Percentiles rank a stretch among this genome's conserved stretches.
These are phyloP conservation scores for Climacium dendroides DNA, from an alignment of 225 moss, liverwort and hornwort genomes.

Conservation along the genomic window DNA sequence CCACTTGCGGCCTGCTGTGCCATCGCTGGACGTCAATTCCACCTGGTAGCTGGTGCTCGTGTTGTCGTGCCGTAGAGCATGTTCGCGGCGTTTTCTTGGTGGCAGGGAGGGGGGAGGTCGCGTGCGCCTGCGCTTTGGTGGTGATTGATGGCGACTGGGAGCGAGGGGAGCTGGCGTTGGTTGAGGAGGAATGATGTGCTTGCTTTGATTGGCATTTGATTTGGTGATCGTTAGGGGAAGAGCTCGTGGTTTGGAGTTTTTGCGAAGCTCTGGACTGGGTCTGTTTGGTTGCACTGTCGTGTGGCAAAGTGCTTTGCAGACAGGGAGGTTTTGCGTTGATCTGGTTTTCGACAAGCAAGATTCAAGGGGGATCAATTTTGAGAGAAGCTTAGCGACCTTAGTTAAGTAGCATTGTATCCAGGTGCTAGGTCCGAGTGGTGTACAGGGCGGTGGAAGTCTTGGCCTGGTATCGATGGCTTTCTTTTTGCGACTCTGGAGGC, in stretches of 20 bases:
- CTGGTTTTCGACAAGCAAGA: not conserved
- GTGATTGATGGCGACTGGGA: not conserved
- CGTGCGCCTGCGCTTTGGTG: not conserved
- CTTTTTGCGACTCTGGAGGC: not conserved
- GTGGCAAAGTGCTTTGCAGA: not conserved
- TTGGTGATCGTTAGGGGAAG: not conserved
- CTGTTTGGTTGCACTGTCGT: not conserved
- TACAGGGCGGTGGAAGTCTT: not conserved
- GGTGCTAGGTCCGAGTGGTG: not conserved
- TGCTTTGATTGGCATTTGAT: not conserved
- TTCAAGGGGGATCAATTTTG: not conserved
- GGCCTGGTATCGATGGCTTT: not conserved
- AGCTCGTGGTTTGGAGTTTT: not conserved
- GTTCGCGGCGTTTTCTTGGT: not conserved
- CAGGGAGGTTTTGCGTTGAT: not conserved
- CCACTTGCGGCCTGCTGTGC: not conserved
- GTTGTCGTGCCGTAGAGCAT: not conserved
- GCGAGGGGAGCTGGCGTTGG: not conserved
- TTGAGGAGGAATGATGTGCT: not conserved
- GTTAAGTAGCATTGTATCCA: not conserved
- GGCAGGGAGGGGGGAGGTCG: not conserved
- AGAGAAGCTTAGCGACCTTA: not conserved
- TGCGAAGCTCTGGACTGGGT: not conserved
- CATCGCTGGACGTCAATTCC: not conserved
- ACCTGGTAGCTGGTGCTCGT: not conserved